These are phyloP conservation scores for Exophiala phaeomuriformis DNA, from an alignment of 2,329 filamentous ascomycete genomes.

Conservation along the genomic window DNA sequence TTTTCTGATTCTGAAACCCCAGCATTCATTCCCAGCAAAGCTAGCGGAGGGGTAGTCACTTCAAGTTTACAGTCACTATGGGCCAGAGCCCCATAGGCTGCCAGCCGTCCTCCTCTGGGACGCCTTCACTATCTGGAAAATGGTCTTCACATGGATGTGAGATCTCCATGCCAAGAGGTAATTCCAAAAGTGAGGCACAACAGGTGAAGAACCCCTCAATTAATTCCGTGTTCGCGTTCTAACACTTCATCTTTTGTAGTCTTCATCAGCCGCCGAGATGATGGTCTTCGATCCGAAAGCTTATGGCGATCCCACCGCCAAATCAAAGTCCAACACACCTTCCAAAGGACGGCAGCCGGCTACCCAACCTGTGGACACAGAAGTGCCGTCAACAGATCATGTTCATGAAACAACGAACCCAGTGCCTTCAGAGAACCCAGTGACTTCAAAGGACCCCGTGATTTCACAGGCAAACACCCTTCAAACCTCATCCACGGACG, in stretches of 20 bases:
- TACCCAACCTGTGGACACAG: neutral
- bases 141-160: conserved; percentile 3
- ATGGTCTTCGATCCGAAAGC: conserved; percentile 1
- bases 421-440: too few relatives aligned
- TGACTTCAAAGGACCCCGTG: too few relatives aligned
- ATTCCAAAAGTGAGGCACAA: neutral
- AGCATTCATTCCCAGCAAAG: neutral
- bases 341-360: neutral
- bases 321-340: neutral
- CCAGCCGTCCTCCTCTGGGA: neutral
- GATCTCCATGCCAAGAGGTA: neutral
- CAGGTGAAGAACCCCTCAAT: neutral
- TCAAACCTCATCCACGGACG: neutral
- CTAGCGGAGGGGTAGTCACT: neutral
- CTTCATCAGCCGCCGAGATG: neutral
- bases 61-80: neutral
- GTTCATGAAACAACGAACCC: too few relatives aligned
- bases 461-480: neutral
- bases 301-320: conserved; percentile 3
- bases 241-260: neutral
- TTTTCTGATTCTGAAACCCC: neutral
- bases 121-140: neutral
- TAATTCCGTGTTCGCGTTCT: neutral
- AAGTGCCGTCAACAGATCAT: too few relatives aligned
- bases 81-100: neutral